These are phyloP conservation scores for Diplocarpon rosae DNA, from an alignment of 2,329 filamentous ascomycete species.

Conservation along the genomic window DNA sequence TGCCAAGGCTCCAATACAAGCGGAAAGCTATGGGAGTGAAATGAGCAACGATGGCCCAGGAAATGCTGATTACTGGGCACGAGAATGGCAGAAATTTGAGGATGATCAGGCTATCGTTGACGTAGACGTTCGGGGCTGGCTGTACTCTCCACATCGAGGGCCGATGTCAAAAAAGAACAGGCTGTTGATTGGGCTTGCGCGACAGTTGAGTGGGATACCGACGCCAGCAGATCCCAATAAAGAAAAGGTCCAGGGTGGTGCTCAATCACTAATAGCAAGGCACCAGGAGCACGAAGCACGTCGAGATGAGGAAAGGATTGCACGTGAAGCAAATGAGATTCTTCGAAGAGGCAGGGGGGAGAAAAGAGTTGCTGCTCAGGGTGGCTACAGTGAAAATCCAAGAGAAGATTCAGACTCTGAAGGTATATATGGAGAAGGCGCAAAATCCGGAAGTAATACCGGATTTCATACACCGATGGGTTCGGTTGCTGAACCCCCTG, in stretches of 20 bases:
- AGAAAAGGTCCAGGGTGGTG: slow-evolving; percentile 22
- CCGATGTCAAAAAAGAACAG: slow-evolving; percentile 82
- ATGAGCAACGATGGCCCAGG: slow-evolving; percentile 31
- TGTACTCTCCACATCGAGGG: slow-evolving; percentile 76
- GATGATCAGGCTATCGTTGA: slow-evolving; percentile 81
- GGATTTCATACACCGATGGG: slow-evolving; percentile 12
- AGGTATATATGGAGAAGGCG: slow-evolving; percentile 20
- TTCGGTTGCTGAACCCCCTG: slow-evolving; percentile 22
- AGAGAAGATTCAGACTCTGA: slow-evolving; percentile 33
- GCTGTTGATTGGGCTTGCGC: slow-evolving; percentile 73
- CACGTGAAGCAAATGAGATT: slow-evolving; percentile 66
- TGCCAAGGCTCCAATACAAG: slow-evolving; percentile 27
- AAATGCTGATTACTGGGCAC: slow-evolving; percentile 64
- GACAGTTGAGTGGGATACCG: slow-evolving; percentile 79
- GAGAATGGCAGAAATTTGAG: slow-evolving; percentile 70
- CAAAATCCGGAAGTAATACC: slow-evolving; percentile 6
- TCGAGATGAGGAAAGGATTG: slow-evolving; percentile 54
- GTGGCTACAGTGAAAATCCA: slow-evolving; percentile 62
- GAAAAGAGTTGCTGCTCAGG: slow-evolving; percentile 56
- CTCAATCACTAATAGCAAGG: slow-evolving; percentile 19
- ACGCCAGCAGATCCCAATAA: slow-evolving; percentile 27
- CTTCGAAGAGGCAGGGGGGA: slow-evolving; percentile 61
- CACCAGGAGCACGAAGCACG: slow-evolving; percentile 37
- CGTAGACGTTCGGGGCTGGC: slow-evolving; percentile 91
- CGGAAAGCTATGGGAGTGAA: slow-evolving; percentile 29